Base-by-base conservation (phyloP, 345 rosid genomes). In the Cardamine occulta region DNA sequence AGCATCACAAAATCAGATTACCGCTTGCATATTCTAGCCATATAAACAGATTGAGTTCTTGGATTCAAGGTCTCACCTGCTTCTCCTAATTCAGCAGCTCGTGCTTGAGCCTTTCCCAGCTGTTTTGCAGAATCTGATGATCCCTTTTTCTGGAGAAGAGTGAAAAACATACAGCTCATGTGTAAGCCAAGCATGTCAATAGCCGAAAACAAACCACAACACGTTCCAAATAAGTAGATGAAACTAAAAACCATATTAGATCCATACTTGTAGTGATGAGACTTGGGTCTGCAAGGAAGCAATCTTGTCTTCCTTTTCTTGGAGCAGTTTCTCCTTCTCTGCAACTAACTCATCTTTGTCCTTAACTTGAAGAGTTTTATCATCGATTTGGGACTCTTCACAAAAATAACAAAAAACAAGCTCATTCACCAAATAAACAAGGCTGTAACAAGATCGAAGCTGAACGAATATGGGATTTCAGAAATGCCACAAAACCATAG, bases 101-200 rank as follows among this genome's bases (percentile, higher is more conserved):
- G 85, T 17, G 94, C 91, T 65, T 90, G 86, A 51, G 91, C 97
- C 82, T 89, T 90, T 29, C 78, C 89, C 70, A 86, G 80, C 84
- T 83, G 73, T 79, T 87, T 96, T 9, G 84, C 93, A 66, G 85
- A 86, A 82, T 85, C 85, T 21, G 80, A 39, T 31, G 87, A 76
- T 62, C 83, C 94, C 39, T 86, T 83, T 77, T 84, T 78, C 89
- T 89, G 73, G 8, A 53, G 76, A 67, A 12, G 59, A 48, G 56
- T 63, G 24, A 15, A 26, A 51, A 71, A 47, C 56, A 60, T 61
- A 61, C 11, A 49, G 35, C 14, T 53, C 49, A 69, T 21, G 21
- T 61, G 23, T 28, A 64, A 42, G 72, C 19, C 32, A 65, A 24
- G 54, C 28, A 55, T 23, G 54, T 39, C 35, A 18, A 6, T 37